A percentile compares a stretch with the other conserved stretches of the same genome.
Evolutionary conservation across 2,329 filamentous ascomycete species (phyloP).

Genomic region (Fusarium sp.): DNA sequence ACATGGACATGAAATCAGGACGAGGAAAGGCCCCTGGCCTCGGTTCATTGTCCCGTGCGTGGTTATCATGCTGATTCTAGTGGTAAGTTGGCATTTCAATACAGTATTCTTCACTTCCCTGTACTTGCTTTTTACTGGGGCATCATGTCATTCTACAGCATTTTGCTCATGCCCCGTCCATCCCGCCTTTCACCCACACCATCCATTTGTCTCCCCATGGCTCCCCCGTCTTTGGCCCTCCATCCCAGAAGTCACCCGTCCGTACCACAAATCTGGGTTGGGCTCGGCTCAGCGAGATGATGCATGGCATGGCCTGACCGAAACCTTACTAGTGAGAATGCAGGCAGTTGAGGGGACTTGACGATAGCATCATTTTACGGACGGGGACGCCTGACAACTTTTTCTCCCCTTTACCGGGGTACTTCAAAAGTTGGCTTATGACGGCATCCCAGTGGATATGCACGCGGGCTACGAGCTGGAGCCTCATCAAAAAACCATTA

Average conservation of each 20-base stretch:
- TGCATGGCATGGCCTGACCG: slow-evolving; percentile 44
- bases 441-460: slow-evolving; percentile 36
- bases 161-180: slow-evolving; percentile 32
- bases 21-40: slow-evolving; percentile 30
- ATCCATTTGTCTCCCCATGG: slow-evolving; percentile 30
- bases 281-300: slow-evolving; percentile 35
- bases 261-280: slow-evolving; percentile 39
- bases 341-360: slow-evolving; percentile 9
- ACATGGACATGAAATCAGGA: slow-evolving; percentile 26
- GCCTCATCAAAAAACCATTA: slow-evolving; percentile 15
- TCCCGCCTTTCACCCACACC: slow-evolving; percentile 43
- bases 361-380: slow-evolving; percentile 31
- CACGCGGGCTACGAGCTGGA: slow-evolving; percentile 7
- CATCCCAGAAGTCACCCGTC: slow-evolving; percentile 29
- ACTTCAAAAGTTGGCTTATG: slow-evolving; percentile 27
- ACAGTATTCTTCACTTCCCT: slow-evolving; percentile 6
- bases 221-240: slow-evolving; percentile 31
- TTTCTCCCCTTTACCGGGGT: slow-evolving; percentile 16
- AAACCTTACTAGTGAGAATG: slow-evolving; percentile 30
- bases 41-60: slow-evolving; percentile 24
- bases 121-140: slow-evolving; percentile 17
- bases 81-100: slow-evolving; percentile 42
- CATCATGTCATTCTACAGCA: slow-evolving; percentile 34
- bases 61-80: slow-evolving; percentile 36
- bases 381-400: not conserved